Evolutionary conservation across 495 filamentous ascomycete genomes (phyloP).

Genomic region (Pyrenula aspistea): DNA sequence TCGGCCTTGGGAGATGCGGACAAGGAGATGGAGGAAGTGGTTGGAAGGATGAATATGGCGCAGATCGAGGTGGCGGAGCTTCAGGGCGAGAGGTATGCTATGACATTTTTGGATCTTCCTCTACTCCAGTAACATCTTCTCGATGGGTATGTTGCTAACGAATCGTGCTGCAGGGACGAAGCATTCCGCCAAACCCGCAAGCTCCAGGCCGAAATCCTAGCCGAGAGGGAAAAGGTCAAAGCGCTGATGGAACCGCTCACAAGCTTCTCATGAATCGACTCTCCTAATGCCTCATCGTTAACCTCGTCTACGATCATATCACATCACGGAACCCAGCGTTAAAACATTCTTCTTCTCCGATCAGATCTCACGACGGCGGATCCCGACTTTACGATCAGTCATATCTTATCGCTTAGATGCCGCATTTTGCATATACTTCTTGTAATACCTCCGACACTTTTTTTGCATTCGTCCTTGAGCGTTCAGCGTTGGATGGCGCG

Average conservation of each 20-base stretch:
- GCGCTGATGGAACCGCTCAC: slow-evolving; percentile 16
- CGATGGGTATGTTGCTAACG: slow-evolving; percentile 17
- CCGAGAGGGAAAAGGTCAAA: slow-evolving; percentile 45
- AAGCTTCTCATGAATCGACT: neutral
- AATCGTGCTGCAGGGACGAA: slow-evolving; percentile 50
- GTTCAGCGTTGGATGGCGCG: too few relatives aligned
- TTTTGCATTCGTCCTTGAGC: too few relatives aligned
- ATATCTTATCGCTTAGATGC: too few relatives aligned
- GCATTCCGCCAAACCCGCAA: slow-evolving; percentile 71
- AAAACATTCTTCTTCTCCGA: too few relatives aligned
- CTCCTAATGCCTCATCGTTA: too few relatives aligned
- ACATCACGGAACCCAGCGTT: too few relatives aligned
- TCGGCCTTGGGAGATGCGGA: slow-evolving; percentile 71
- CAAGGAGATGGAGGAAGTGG: slow-evolving; percentile 87
- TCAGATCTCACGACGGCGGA: too few relatives aligned
- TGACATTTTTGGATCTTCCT: slow-evolving; percentile 4
- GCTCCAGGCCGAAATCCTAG: slow-evolving; percentile 52
- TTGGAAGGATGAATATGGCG: slow-evolving; percentile 80
- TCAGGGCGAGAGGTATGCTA: slow-evolving; percentile 68
- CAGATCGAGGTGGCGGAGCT: slow-evolving; percentile 91
- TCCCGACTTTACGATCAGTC: too few relatives aligned
- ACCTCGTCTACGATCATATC: too few relatives aligned
- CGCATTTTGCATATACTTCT: too few relatives aligned
- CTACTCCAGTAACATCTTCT: too few relatives aligned
- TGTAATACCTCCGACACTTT: too few relatives aligned